phyloP scores from a whole-genome alignment of 2,329 filamentous ascomycete species.

The Emergomyces pasteurianus region DNA sequence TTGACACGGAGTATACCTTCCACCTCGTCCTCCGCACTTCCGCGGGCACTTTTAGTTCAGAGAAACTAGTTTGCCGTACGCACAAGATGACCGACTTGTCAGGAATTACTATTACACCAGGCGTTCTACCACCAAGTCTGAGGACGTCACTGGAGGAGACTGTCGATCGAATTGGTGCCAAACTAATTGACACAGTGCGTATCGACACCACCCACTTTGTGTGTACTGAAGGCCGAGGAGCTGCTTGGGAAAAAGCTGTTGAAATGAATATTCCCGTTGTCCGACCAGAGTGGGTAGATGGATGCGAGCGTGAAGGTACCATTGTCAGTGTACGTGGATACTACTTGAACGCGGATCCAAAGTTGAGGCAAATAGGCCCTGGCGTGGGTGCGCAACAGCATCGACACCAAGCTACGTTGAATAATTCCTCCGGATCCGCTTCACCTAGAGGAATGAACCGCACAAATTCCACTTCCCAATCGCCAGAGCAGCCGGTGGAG shows the following conservation, averaged over 20 bases:
- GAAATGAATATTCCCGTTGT: slow-evolving; percentile 98
- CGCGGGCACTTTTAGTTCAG: slow-evolving; percentile 74
- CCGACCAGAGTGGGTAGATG: slow-evolving; percentile 90
- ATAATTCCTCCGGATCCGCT: slow-evolving; percentile 1
- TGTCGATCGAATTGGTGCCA: slow-evolving; percentile 81
- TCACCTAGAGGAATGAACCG: not conserved
- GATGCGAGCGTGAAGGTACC: slow-evolving; percentile 84
- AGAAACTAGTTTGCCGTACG: slow-evolving; percentile 74
- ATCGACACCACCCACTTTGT: slow-evolving; percentile 99
- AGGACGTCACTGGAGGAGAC: slow-evolving; percentile 63
- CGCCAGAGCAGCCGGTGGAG: not conserved
- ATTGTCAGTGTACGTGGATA: slow-evolving; percentile 93
- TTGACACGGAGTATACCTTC: slow-evolving; percentile 93
- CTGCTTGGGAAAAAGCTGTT: slow-evolving; percentile 88
- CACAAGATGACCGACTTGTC: slow-evolving; percentile 98
- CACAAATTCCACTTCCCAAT: not conserved
- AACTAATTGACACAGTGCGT: slow-evolving; percentile 75
- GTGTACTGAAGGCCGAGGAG: slow-evolving; percentile 81
- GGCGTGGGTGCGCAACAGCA: slow-evolving; percentile 14
- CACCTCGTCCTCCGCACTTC: slow-evolving; percentile 83
- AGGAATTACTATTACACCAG: slow-evolving; percentile 87
- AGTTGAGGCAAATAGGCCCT: slow-evolving; percentile 41
- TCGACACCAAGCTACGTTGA: slow-evolving; percentile 6
- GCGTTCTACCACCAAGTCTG: slow-evolving; percentile 62
- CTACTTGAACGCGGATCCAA: slow-evolving; percentile 78